These are phyloP conservation scores for Polyporus arcularius DNA, from an alignment of 768 basidiomycete genomes.

Conservation along the genomic window DNA sequence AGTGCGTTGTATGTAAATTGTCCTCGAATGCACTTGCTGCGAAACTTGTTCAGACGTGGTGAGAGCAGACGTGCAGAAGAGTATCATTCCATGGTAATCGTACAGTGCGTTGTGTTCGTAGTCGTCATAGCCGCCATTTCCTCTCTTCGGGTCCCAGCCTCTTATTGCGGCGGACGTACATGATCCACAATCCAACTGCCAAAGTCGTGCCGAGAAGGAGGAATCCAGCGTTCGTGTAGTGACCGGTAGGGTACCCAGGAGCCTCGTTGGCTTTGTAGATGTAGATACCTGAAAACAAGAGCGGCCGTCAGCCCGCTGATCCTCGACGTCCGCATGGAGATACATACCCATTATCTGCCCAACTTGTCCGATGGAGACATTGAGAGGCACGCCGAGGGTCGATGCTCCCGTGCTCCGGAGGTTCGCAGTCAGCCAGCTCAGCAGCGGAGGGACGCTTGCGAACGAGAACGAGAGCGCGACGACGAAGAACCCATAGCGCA, in stretches of 20 bases:
- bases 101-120: too few species aligned
- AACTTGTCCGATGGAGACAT: conserved; percentile 35
- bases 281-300: conserved; percentile 22
- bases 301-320: neutral
- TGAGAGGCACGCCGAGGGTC: conserved; percentile 35
- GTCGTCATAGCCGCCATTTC: conserved; percentile 16
- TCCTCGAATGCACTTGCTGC: too few species aligned
- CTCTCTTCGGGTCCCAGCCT: conserved; percentile 12
- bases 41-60: too few species aligned
- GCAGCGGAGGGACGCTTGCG: conserved; percentile 33
- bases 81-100: too few species aligned
- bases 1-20: too few species aligned
- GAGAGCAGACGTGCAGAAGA: too few species aligned
- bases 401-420: conserved; percentile 31
- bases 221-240: conserved; percentile 37
- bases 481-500: conserved; percentile 35
- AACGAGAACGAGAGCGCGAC: conserved; percentile 37
- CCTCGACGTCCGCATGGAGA: neutral
- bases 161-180: conserved; percentile 17
- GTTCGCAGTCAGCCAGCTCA: conserved; percentile 40
- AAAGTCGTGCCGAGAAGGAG: conserved; percentile 25
- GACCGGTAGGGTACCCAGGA: conserved; percentile 36
- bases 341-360: conserved; percentile 37
- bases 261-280: conserved; percentile 33
- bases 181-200: neutral